Percentiles rank a stretch among this genome's conserved stretches.
These are phyloP conservation scores for Solanum pinnatisectum DNA, from an alignment of 257 asterid species.

Conservation along the genomic window DNA sequence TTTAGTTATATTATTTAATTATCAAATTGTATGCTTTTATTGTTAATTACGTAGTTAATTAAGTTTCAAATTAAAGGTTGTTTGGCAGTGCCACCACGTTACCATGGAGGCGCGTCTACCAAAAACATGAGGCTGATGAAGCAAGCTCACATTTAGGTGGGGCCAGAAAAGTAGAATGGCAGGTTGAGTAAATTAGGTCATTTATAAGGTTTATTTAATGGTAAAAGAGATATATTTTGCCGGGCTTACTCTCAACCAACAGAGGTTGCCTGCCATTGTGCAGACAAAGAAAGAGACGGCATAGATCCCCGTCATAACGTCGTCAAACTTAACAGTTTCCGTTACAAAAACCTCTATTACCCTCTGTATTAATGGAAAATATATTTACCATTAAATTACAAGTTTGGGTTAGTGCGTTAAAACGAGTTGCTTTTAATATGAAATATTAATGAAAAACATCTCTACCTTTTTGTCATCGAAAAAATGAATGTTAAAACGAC, in stretches of 20 bases:
- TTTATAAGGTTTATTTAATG: neutral
- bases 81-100: neutral
- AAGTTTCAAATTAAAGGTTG: neutral
- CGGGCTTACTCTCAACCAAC: neutral
- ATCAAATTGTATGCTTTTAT: too few relatives aligned
- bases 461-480: neutral
- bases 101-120: neutral
- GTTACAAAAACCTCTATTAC: neutral
- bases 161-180: neutral
- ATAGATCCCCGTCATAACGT: neutral
- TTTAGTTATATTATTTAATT: too few relatives aligned
- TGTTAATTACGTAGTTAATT: neutral
- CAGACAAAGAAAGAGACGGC: constrained; percentile 12
- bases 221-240: neutral
- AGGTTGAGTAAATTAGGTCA: neutral
- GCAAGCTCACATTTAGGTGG: neutral
- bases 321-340: neutral
- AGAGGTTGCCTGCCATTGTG: constrained; percentile 8
- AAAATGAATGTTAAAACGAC: neutral
- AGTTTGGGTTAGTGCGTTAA: neutral
- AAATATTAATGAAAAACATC: neutral
- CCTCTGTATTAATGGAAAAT: neutral
- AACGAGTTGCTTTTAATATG: neutral
- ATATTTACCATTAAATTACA: neutral
- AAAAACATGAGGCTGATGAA: neutral